Base-by-base conservation (phyloP, 78 protist species). In the Monosiga brevicollis region DNA sequence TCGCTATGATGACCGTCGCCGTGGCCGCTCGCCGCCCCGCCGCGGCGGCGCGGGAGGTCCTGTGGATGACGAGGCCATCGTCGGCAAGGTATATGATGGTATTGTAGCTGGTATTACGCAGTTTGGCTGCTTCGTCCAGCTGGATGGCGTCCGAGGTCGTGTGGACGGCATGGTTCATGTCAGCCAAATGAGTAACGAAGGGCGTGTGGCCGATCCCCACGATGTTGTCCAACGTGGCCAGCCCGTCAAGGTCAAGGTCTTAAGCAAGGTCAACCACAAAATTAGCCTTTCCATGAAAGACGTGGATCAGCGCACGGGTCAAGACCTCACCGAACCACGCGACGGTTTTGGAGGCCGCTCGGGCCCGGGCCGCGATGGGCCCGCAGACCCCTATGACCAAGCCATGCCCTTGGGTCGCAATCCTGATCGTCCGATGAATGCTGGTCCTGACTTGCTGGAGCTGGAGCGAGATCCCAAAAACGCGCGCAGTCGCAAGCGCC, bases 271-370 rank as follows among this genome's bases (percentile, higher is more conserved):
- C 0, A 94, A 94, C 76, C 54, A 73, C 78, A 80, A 74, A 35
- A 72, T 95, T 10, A 37, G 87, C 36, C 85, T 94, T 38, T 81
- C 94, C 22, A 85, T 93, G 94, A 89, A 89, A 40, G 93, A 93
- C 49, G 95, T 94, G 23, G 96, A 96, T 84, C 98, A 96, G 75
- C 2, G 25, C 38, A 89, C 96, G 32, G 97, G 97, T 34, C 88
- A 72, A 40, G 98, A 95, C 76, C 54, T 78, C 36, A 6, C 62
- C 6, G 29, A 49, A 15, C 62, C 62, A 15, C 62, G 55, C 36
- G 55, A 22, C 73, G 38, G 20, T 35, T 38, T 38, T 34, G 62
- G 62, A 3, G 83, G 41, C 83, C 25, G 29, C 22, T 72, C 83
- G 37, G 41, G 83, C 26, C 49, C 35, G 49, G 36, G 40, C 15